Evolutionary conservation across 108 stramenopile species (phyloP).

Genomic region (Pseudonitzschia pungens): DNA sequence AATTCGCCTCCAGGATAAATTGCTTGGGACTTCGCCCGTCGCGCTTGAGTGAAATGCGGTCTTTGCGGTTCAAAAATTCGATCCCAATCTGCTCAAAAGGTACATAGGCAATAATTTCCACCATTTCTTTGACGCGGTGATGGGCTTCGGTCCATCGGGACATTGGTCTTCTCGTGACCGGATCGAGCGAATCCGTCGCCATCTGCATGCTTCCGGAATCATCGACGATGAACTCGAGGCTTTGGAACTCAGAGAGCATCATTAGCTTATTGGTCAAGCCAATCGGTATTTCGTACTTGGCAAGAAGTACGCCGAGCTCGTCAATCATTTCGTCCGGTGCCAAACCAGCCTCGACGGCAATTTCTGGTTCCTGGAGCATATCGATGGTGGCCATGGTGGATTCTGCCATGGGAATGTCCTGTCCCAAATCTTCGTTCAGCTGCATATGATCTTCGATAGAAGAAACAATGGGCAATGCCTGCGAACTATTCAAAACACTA

Average conservation of each 20-base stretch:
- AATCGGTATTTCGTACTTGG: slow-evolving; percentile 57
- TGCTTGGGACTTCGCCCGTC: slow-evolving; percentile 32
- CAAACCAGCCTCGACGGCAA: slow-evolving; percentile 41
- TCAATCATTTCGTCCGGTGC: slow-evolving; percentile 43
- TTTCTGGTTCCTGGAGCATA: slow-evolving; percentile 49
- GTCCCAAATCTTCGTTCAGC: slow-evolving; percentile 29
- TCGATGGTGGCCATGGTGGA: slow-evolving; percentile 44
- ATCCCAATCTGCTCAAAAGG: slow-evolving; percentile 43
- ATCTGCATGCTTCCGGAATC: slow-evolving; percentile 46
- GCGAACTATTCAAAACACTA: not conserved
- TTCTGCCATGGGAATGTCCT: slow-evolving; percentile 33
- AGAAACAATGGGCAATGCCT: slow-evolving; percentile 39
- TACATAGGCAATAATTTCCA: slow-evolving; percentile 50
- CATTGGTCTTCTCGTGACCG: slow-evolving; percentile 16
- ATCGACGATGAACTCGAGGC: slow-evolving; percentile 51
- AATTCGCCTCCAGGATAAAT: slow-evolving; percentile 34
- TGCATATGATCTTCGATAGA: slow-evolving; percentile 39
- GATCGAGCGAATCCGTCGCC: slow-evolving; percentile 36
- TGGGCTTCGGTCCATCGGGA: slow-evolving; percentile 48
- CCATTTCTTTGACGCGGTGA: slow-evolving; percentile 46
- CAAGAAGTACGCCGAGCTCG: slow-evolving; percentile 34
- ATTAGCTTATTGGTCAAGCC: slow-evolving; percentile 53
- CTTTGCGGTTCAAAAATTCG: slow-evolving; percentile 47
- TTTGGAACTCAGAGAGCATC: slow-evolving; percentile 40
- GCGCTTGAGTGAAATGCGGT: slow-evolving; percentile 28